phyloP scores from a whole-genome alignment of 495 filamentous ascomycete genomes.

The Neurospora pannonica region DNA sequence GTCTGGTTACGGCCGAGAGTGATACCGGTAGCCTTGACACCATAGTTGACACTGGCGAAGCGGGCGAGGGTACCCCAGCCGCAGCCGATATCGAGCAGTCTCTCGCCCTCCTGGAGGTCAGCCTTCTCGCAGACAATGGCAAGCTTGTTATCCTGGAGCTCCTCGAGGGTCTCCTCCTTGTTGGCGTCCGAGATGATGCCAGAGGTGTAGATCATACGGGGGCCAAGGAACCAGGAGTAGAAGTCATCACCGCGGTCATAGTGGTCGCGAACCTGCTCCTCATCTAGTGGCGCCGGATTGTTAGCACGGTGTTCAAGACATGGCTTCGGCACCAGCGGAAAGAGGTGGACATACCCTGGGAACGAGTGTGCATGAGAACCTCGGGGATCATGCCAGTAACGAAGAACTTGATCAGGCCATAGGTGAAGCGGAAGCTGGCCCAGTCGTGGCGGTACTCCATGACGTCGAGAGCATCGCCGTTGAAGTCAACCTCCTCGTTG shows the following conservation, averaged over 20 bases:
- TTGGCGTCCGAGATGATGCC: slow-evolving; percentile 70
- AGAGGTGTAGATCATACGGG: slow-evolving; percentile 85
- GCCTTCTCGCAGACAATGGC: slow-evolving; percentile 82
- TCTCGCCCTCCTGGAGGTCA: slow-evolving; percentile 58
- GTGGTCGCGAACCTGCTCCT: slow-evolving; percentile 80
- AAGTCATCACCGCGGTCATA: slow-evolving; percentile 86
- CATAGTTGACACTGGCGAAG: slow-evolving; percentile 70
- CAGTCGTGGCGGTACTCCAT: slow-evolving; percentile 83
- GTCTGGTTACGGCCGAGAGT: slow-evolving; percentile 80
- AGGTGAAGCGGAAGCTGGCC: slow-evolving; percentile 74
- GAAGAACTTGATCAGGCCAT: slow-evolving; percentile 44
- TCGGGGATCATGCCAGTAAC: slow-evolving; percentile 56
- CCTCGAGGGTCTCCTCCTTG: slow-evolving; percentile 68
- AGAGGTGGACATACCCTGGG: slow-evolving; percentile 46
- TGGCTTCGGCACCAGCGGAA: not conserved
- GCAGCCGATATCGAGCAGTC: slow-evolving; percentile 73
- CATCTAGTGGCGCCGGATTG: slow-evolving; percentile 39
- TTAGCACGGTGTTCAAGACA: slow-evolving; percentile 6
- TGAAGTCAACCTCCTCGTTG: slow-evolving; percentile 75
- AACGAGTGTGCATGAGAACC: slow-evolving; percentile 68
- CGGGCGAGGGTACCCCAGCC: slow-evolving; percentile 81
- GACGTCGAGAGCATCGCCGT: slow-evolving; percentile 69
- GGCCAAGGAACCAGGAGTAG: slow-evolving; percentile 83
- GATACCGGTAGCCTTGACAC: slow-evolving; percentile 66
- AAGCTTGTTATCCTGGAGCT: slow-evolving; percentile 86